Evolutionary conservation across 805 yeast genomes (phyloP).

Genomic region (Candida broadrunensis): DNA sequence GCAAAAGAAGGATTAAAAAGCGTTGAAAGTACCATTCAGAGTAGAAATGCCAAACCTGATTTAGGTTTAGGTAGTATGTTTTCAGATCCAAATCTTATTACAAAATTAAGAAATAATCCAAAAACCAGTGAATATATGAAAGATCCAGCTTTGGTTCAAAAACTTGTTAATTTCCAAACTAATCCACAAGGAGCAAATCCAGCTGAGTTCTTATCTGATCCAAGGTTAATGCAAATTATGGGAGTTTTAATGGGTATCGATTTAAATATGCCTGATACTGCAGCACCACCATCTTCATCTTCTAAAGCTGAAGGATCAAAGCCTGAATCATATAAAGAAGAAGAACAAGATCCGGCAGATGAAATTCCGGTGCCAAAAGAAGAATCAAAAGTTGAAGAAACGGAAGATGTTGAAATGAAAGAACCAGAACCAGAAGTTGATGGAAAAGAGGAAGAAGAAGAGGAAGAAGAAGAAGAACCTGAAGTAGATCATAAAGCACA

Average conservation of each 20-base stretch:
- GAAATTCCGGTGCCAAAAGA: conserved; percentile 17
- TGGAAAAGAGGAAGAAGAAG: conserved; percentile 25
- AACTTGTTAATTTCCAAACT: conserved; percentile 55
- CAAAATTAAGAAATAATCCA: conserved; percentile 77
- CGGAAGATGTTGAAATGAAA: conserved; percentile 3
- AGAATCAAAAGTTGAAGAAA: conserved; percentile 8
- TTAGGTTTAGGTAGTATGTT: conserved; percentile 77
- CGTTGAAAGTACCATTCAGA: conserved; percentile 58
- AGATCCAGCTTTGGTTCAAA: conserved; percentile 79
- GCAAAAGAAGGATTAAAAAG: conserved; percentile 79
- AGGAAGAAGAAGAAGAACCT: conserved; percentile 28
- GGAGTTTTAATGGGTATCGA: conserved; percentile 84
- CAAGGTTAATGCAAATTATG: conserved; percentile 84
- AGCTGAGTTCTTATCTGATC: conserved; percentile 70
- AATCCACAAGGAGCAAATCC: conserved; percentile 72
- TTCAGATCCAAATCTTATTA: conserved; percentile 73
- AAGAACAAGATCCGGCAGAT: too few relatives aligned
- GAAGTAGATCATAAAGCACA: conserved; percentile 35
- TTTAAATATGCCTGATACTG: conserved; percentile 43
- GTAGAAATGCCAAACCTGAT: conserved; percentile 59
- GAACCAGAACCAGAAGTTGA: conserved; percentile 7
- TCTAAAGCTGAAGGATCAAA: conserved; percentile 9
- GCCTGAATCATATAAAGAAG: conserved; percentile 8
- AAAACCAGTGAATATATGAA: conserved; percentile 83
- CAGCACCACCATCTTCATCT: conserved; percentile 8